Conservation (phyloP, 2,329 filamentous ascomycete species). For the Cladophialophora yegresii region DNA sequence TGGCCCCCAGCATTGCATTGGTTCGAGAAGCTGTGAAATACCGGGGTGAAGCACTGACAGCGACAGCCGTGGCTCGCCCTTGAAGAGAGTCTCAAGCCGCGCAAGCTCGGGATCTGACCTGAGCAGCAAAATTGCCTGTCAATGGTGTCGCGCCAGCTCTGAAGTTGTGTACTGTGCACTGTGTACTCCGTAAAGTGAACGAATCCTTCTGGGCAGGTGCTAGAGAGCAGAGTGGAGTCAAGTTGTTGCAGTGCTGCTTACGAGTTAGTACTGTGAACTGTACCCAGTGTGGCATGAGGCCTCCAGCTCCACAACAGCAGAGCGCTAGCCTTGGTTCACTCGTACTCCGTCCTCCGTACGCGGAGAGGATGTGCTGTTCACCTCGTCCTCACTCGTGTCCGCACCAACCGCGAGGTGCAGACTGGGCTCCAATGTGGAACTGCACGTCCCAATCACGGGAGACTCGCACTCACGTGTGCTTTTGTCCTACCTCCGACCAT, state of each 20-base stretch:
- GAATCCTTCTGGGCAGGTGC: background rate
- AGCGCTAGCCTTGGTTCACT: no score
- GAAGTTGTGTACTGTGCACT: no score
- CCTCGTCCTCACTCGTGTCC: background rate
- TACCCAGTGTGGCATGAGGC: background rate
- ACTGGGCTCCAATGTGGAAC: background rate
- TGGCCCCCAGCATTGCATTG: slow-evolving; percentile 4
- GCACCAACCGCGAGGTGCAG: background rate
- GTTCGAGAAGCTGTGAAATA: background rate
- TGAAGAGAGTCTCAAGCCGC: background rate
- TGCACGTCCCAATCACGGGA: background rate
- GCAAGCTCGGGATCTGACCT: background rate
- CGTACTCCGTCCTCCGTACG: no score
- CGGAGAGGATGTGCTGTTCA: background rate
- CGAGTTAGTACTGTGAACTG: no score
- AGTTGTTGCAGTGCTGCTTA: background rate
- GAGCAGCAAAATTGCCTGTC: background rate
- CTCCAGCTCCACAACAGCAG: background rate
- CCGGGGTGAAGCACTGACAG: background rate
- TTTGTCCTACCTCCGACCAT: background rate
- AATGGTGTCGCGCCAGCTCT: background rate
- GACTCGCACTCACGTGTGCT: slow-evolving; percentile 5
- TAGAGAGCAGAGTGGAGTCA: background rate
- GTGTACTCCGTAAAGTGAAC: no score
- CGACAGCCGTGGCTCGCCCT: background rate